Percentiles rank a stretch among this genome's conserved stretches.
Evolutionary conservation across 164 flowering plant genomes (phyloP).

Genomic region (Annona cherimola): DNA sequence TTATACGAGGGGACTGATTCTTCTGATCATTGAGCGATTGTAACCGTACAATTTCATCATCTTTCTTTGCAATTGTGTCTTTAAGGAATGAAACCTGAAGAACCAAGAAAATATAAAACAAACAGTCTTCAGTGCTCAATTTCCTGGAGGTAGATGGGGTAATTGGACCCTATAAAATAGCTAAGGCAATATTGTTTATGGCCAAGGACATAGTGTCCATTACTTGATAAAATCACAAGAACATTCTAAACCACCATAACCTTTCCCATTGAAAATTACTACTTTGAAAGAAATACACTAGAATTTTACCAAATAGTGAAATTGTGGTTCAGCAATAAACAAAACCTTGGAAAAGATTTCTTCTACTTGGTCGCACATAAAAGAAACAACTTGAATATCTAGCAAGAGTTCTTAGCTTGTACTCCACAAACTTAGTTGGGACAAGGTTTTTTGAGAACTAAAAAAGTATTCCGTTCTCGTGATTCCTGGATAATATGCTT

Average conservation of each 20-base stretch:
- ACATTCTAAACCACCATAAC: neutral
- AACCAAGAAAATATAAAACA: neutral
- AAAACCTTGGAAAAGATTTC: no score
- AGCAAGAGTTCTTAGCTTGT: no score
- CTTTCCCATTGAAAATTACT: neutral
- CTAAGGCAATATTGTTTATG: neutral
- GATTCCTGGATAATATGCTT: neutral
- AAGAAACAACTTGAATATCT: no score
- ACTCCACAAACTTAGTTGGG: no score
- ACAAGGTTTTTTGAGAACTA: no score
- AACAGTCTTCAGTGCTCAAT: neutral
- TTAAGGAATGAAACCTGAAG: constrained; percentile 75
- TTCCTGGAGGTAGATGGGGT: neutral
- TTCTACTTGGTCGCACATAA: no score
- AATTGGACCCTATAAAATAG: neutral
- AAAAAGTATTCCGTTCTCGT: no score
- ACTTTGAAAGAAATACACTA: neutral
- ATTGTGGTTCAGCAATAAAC: no score
- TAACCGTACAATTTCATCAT: constrained; percentile 79
- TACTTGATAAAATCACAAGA: neutral
- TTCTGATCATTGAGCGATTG: constrained; percentile 53
- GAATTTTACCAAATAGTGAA: no score
- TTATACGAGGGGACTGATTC: constrained; percentile 26
- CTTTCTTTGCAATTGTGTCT: constrained; percentile 73
- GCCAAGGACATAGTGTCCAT: neutral